A percentile compares a stretch with the other conserved stretches of the same genome.
These are phyloP conservation scores for Diaporthe sp. DNA, from an alignment of 2,329 filamentous ascomycete species.

Conservation along the genomic window DNA sequence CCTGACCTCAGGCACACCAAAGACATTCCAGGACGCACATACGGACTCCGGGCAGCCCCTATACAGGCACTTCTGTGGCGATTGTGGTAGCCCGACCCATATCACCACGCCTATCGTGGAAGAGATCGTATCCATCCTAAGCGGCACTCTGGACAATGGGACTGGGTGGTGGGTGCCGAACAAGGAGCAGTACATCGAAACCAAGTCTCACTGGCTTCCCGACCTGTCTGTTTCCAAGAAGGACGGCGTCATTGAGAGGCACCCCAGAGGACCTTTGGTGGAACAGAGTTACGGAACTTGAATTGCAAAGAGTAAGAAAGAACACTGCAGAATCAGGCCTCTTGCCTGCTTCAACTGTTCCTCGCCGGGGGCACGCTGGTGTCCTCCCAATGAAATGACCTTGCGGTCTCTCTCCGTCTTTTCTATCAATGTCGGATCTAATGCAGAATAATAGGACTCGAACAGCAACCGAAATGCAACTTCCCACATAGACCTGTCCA, in stretches of 20 bases:
- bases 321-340: not conserved
- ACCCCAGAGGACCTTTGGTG: constrained; percentile 13
- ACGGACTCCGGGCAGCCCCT: constrained; percentile 25
- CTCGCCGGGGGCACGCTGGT: not conserved
- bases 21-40: constrained; percentile 7
- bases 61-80: constrained; percentile 24
- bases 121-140: constrained; percentile 6
- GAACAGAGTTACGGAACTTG: constrained; percentile 19
- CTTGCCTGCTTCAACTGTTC: not conserved
- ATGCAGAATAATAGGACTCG: not conserved
- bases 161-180: constrained; percentile 34
- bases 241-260: constrained; percentile 31
- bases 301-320: not conserved
- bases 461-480: not conserved
- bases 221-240: constrained; percentile 14
- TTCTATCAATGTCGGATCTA: constrained; percentile 24
- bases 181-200: constrained; percentile 35
- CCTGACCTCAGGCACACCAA: constrained; percentile 21
- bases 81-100: constrained; percentile 34
- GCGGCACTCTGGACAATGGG: constrained; percentile 34
- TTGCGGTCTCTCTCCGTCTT: constrained; percentile 26
- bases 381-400: constrained; percentile 7
- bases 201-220: constrained; percentile 38
- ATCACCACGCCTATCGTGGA: constrained; percentile 33
- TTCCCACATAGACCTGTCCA: not conserved